Conservation (phyloP, 208 protist species). For the Crithidia thermophila region DNA sequence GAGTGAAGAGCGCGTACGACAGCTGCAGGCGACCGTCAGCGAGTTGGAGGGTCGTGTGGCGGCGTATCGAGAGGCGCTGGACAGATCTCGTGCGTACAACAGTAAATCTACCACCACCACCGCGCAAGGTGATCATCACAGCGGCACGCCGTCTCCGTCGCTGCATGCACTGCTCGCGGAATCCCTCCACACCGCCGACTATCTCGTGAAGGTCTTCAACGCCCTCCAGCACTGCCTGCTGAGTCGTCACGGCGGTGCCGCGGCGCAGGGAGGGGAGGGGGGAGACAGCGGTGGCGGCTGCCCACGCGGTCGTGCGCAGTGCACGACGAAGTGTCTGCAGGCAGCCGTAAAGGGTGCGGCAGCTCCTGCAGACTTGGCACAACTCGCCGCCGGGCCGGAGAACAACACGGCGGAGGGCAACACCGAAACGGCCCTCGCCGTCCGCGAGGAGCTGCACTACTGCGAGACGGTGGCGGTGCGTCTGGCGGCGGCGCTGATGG, state of each 20-base stretch:
- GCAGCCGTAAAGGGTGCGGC: constrained; percentile 52
- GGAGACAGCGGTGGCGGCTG: constrained; percentile 23
- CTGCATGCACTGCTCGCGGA: constrained; percentile 48
- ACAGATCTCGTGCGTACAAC: constrained; percentile 9
- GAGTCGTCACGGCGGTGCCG: constrained; percentile 22
- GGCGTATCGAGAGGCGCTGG: constrained; percentile 54
- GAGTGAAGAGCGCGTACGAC: constrained; percentile 32
- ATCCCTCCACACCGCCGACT: constrained; percentile 50
- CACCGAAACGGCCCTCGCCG: constrained; percentile 38
- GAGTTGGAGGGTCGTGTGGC: constrained; percentile 51
- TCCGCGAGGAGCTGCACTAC: constrained; percentile 71
- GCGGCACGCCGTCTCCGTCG: constrained; percentile 13
- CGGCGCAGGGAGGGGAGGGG: background rate
- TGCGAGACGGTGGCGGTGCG: constrained; percentile 55
- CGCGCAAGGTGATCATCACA: background rate
- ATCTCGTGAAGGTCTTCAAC: constrained; percentile 78
- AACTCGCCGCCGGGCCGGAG: constrained; percentile 31
- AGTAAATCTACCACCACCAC: background rate
- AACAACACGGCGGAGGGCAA: constrained; percentile 26
- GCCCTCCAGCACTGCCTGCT: constrained; percentile 61
- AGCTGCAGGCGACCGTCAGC: constrained; percentile 35
- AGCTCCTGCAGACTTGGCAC: constrained; percentile 25
- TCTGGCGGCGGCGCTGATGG: constrained; percentile 26
- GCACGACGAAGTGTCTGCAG: constrained; percentile 47
- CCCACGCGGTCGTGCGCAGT: constrained; percentile 36